Conservation (phyloP, 106 monocot species). For the Acorus calamus region DNA sequence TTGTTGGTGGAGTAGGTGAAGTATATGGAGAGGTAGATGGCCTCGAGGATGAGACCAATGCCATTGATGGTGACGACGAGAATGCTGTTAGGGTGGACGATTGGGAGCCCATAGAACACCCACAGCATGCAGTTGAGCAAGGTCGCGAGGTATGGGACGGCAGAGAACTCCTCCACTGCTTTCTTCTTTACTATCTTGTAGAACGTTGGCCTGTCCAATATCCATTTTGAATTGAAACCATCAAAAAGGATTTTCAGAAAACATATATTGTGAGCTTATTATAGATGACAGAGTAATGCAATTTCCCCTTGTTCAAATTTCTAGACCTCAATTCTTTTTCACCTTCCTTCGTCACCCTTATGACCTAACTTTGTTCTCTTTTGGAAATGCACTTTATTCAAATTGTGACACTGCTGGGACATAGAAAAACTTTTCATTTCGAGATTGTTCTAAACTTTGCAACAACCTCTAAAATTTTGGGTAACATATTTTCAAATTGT, state of each 20-base stretch:
- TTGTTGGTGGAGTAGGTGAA: slow-evolving; percentile 21
- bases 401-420: no score
- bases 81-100: slow-evolving; percentile 35
- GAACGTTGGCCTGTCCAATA: slow-evolving; percentile 38
- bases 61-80: slow-evolving; percentile 59
- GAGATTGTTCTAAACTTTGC: no score
- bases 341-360: no score
- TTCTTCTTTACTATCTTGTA: slow-evolving; percentile 36
- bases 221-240: not conserved
- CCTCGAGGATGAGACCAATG: slow-evolving; percentile 33
- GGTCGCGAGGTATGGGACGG: slow-evolving; percentile 50
- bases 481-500: no score
- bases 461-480: no score
- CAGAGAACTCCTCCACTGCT: slow-evolving; percentile 41
- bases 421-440: no score
- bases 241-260: no score
- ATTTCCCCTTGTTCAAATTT: no score
- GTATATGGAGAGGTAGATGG: slow-evolving; percentile 38
- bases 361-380: no score
- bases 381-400: no score
- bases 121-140: slow-evolving; percentile 50
- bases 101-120: slow-evolving; percentile 50
- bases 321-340: no score
- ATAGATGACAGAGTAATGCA: not conserved
- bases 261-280: not conserved